Evolutionary conservation across 108 stramenopile genomes (phyloP), one percentile per base, ranked within the genome.

Genomic region (Skeletonema costatum): DNA sequence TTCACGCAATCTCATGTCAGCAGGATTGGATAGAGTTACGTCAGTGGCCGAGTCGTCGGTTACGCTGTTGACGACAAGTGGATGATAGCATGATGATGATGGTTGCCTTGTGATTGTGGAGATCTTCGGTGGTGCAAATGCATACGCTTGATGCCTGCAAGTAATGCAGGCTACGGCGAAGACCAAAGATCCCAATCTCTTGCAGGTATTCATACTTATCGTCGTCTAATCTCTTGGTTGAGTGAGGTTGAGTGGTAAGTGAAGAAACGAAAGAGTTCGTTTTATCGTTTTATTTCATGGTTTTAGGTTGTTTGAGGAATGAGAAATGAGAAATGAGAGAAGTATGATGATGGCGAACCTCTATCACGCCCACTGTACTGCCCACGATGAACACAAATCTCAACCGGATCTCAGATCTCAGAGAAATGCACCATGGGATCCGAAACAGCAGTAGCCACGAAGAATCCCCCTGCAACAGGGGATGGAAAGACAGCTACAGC

Each of bases 1-100:
- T 39, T 89, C 88, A 13, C 63, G 21, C 17, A 81, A 33, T 73
- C 56, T 81, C 85, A 85, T 85, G 2, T 62, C 66, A 21, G 5
- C 8, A 6, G 75, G 75, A 8, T n/a, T 16, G 36, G 66, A 30
- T 2, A 50, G 44, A 46, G 44, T 46, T 12, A 4, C 16, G 16
- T 46, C 44, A 46, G 16, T 16, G 11, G 44, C 11, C 14, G 44
- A 46, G 14, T 46, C 44, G 16, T 46, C 44, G 16, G 44, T 46
- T 46, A n/a, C 44, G 3, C 44, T 46, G 44, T 46, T 46, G 44
- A 16, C 16, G 44, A 46, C 44, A 4, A n/a, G 44, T 46, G 11
- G 11, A n/a, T 46, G 16, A 46, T n/a, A 1, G 44, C 3, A 46
- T 4, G 44, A 46, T 46, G 16, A 46, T 4, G 44, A 46, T 46